Percentiles rank a stretch among this genome's conserved stretches.
These are phyloP conservation scores for Meyerozyma smithsonii DNA, from an alignment of 1,139 yeast species.

Conservation along the genomic window DNA sequence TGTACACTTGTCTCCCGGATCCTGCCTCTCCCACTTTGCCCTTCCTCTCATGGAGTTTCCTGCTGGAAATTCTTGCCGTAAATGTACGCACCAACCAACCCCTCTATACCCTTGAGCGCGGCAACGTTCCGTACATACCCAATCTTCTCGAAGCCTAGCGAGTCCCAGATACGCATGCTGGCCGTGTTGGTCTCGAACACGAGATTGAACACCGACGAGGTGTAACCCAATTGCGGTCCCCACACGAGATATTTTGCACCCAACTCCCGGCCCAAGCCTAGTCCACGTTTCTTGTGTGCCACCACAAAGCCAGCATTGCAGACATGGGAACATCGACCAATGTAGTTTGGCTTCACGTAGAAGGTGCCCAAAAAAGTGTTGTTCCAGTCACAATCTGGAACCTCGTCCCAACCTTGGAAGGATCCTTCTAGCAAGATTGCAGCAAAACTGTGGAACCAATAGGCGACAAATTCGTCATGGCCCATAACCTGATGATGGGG, in stretches of 20 bases:
- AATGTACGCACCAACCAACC: conserved; percentile 63
- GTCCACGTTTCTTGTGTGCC: conserved; percentile 49
- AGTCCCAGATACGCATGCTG: conserved; percentile 69
- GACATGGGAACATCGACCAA: conserved; percentile 71
- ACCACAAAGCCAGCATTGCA: conserved; percentile 82
- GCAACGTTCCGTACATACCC: conserved; percentile 69
- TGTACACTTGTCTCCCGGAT: background rate
- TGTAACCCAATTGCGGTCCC: conserved; percentile 72
- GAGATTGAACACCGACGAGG: conserved; percentile 74
- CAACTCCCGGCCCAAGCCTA: conserved; percentile 56
- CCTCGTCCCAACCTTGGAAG: conserved; percentile 12
- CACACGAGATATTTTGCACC: conserved; percentile 57
- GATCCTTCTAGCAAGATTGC: conserved; percentile 43
- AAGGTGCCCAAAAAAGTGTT: conserved; percentile 56
- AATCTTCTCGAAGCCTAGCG: conserved; percentile 65
- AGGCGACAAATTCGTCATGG: conserved; percentile 29
- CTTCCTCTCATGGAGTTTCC: no score
- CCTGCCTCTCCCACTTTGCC: background rate
- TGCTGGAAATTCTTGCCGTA: conserved; percentile 57
- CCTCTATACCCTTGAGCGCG: conserved; percentile 51
- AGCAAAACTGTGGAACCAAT: conserved; percentile 44
- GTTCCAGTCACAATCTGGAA: conserved; percentile 31
- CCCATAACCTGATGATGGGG: conserved; percentile 30
- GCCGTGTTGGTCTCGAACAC: conserved; percentile 73
- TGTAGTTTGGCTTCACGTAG: conserved; percentile 74